These are phyloP conservation scores for Lolium rigidum DNA, from an alignment of 176 grass and related monocot species.

Conservation along the genomic window DNA sequence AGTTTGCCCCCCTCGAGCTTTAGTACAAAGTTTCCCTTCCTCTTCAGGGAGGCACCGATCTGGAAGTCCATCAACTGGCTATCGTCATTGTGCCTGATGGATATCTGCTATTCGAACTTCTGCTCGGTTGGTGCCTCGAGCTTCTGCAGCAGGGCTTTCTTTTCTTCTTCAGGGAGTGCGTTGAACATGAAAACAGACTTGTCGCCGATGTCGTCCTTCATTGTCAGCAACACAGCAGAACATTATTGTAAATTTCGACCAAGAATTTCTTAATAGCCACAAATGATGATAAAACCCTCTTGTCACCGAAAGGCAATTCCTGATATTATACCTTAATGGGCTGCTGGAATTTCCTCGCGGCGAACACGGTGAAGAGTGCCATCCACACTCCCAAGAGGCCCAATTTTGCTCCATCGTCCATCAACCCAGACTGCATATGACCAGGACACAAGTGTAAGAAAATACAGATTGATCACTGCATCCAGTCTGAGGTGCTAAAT, in stretches of 20 bases:
- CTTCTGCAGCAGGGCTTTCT: constrained; percentile 80
- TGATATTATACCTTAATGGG: constrained; percentile 68
- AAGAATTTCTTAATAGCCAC: not conserved
- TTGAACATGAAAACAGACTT: constrained; percentile 98
- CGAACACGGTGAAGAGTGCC: constrained; percentile 75
- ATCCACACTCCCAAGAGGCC: constrained; percentile 74
- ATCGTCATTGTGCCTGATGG: not conserved
- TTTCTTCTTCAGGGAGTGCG: constrained; percentile 79
- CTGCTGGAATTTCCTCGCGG: constrained; percentile 89
- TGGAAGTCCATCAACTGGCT: not conserved
- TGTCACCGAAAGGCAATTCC: not conserved
- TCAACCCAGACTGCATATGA: constrained; percentile 64
- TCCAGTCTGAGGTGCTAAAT: not conserved
- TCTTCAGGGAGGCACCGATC: constrained; percentile 46
- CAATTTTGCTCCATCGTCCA: constrained; percentile 73
- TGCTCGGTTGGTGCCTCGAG: constrained; percentile 47
- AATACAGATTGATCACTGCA: not conserved
- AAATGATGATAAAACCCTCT: not conserved
- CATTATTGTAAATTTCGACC: not conserved
- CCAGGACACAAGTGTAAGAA: not conserved
- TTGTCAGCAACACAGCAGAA: not conserved
- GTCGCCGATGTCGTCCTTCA: constrained; percentile 85
- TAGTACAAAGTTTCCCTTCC: constrained; percentile 67
- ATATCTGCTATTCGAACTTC: constrained; percentile 44
- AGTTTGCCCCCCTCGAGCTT: constrained; percentile 43